Evolutionary conservation across 2,329 filamentous ascomycete genomes (phyloP).

Genomic region (Sphaerulina musiva): DNA sequence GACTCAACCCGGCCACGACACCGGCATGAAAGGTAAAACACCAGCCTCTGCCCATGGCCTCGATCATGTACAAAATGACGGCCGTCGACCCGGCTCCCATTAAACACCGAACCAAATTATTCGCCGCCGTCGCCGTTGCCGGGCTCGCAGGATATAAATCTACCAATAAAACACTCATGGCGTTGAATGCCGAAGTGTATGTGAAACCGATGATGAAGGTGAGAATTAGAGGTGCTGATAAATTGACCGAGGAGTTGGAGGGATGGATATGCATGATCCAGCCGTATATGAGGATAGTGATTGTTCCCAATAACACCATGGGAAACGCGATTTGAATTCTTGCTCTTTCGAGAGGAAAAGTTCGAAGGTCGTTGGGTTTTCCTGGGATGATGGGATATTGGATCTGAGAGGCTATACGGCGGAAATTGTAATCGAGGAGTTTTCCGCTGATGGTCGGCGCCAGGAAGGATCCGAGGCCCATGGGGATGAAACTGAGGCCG

Average conservation of each 20-base stretch:
- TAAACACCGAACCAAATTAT: conserved; percentile 33
- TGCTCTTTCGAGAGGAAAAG: conserved; percentile 46
- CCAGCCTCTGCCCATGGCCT: conserved; percentile 40
- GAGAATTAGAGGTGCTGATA: conserved; percentile 41
- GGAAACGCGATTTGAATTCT: conserved; percentile 38
- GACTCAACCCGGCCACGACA: conserved; percentile 36
- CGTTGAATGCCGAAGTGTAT: conserved; percentile 55
- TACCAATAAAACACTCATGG: conserved; percentile 38
- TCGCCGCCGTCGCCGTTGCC: conserved; percentile 38
- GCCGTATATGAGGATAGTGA: conserved; percentile 36
- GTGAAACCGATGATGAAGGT: conserved; percentile 50
- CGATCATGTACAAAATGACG: conserved; percentile 39
- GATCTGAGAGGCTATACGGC: conserved; percentile 55
- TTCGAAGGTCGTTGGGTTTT: conserved; percentile 46
- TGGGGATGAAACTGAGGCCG: conserved; percentile 27
- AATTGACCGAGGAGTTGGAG: conserved; percentile 27
- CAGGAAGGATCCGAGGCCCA: conserved; percentile 35
- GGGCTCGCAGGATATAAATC: conserved; percentile 39
- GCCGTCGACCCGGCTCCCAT: conserved; percentile 35
- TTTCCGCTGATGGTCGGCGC: conserved; percentile 44
- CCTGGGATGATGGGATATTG: conserved; percentile 57
- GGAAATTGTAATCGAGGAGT: conserved; percentile 66
- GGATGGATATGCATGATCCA: conserved; percentile 38
- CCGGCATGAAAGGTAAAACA: conserved; percentile 43
- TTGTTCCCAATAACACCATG: conserved; percentile 29